Percentiles rank a stretch among this genome's conserved stretches.
phyloP scores from a whole-genome alignment of 1,139 yeast genomes.

The Debaryomyces singareniensis region DNA sequence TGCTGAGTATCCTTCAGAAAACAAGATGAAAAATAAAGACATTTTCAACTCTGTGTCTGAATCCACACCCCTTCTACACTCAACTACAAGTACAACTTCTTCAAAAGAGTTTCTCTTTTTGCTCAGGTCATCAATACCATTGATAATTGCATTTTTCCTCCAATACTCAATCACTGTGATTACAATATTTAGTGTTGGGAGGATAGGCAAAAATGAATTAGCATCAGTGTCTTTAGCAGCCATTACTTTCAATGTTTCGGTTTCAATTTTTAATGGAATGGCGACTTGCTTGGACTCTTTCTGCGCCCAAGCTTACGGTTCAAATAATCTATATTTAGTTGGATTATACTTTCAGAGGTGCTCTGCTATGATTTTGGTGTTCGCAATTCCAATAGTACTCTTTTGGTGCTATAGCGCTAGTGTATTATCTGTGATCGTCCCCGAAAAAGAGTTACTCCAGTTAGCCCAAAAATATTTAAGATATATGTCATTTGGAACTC shows the following conservation, averaged over 20 bases:
- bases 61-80: no score
- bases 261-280: slow-evolving; percentile 67
- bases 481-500: slow-evolving; percentile 54
- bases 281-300: slow-evolving; percentile 71
- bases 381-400: slow-evolving; percentile 50
- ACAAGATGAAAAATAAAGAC: no score
- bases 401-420: slow-evolving; percentile 46
- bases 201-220: slow-evolving; percentile 70
- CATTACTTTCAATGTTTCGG: slow-evolving; percentile 67
- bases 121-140: slow-evolving; percentile 48
- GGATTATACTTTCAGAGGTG: slow-evolving; percentile 66
- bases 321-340: slow-evolving; percentile 54
- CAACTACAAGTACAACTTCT: no score
- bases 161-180: slow-evolving; percentile 84
- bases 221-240: slow-evolving; percentile 61
- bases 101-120: slow-evolving; percentile 39
- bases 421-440: slow-evolving; percentile 42
- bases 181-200: slow-evolving; percentile 77
- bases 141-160: slow-evolving; percentile 65
- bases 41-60: no score
- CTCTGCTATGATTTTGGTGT: slow-evolving; percentile 46
- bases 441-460: slow-evolving; percentile 32
- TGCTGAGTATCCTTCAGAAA: no score
- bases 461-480: slow-evolving; percentile 55
- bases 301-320: slow-evolving; percentile 73